Base-by-base conservation (phyloP, 2,329 filamentous ascomycete species). In the Epichloe scottii region DNA sequence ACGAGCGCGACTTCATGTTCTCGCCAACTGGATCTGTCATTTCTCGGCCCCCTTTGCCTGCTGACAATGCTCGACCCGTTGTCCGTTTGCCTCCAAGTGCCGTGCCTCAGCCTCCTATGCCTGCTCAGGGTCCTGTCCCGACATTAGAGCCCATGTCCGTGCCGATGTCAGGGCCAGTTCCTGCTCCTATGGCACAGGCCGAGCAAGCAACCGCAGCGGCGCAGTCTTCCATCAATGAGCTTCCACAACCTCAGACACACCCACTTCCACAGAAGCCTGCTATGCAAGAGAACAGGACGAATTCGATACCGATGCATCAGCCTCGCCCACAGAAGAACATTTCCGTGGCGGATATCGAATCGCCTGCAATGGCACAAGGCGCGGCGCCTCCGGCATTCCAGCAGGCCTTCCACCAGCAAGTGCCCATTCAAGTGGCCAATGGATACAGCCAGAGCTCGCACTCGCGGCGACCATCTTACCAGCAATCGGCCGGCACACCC, bases 301-400 rank as follows among this genome's bases (percentile, higher is more conserved):
- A 73, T 5, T 66, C 70, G 42, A 71, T 79, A 57, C 79, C 89
- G 1, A 95, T 97, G 82, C 88, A 97, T 64, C 93, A 97, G 65
- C 93, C 93, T 52, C 85, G 88, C 49, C 91, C 93, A 8, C 90
- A 97, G 66, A 97, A 97, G 73, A 78, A 89, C 5, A 88, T 97
- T 34, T 96, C 90, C 10, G 82, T 97, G 53, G 87, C 89, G 52
- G 89, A 89, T 60, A 95, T 97, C 58, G 93, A 97, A 66, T 87
- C 87, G 7, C 89, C 90, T 4, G 82, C 79, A 5, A 75, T 70
- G 59, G 63, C 68, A 48, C 73, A 72, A 60, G 74, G 58, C 71
- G 42, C 23, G 21, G 47, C 39, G n/a, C 81, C 68, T 40, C 87
- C 88, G 60, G 87, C 89, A 0, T 95, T 95, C 60, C 85, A 91